Conservation (phyloP, 257 asterid genomes). For the Plantago elongata region DNA sequence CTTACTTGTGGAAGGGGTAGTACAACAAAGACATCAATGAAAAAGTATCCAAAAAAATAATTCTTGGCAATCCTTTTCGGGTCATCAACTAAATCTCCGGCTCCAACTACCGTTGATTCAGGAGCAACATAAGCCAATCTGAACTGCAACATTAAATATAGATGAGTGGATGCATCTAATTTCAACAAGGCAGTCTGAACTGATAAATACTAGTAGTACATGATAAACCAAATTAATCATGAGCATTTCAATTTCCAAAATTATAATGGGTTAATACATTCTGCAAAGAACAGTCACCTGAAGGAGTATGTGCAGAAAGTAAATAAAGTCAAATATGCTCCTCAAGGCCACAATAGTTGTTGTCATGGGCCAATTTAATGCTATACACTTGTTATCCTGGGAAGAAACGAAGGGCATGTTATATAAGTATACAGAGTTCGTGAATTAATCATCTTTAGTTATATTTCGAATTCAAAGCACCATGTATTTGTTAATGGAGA, state of each 20-base stretch:
- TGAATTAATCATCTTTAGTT: too few relatives aligned
- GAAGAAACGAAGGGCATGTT: constrained; percentile 8
- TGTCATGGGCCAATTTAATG: constrained; percentile 39
- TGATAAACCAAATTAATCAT: too few relatives aligned
- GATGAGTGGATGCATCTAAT: neutral
- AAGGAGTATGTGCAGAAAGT: constrained; percentile 51
- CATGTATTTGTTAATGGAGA: constrained; percentile 1
- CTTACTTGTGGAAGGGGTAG: constrained; percentile 84
- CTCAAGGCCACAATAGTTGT: constrained; percentile 45
- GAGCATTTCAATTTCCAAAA: too few relatives aligned
- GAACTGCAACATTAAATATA: constrained; percentile 55
- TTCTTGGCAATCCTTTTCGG: constrained; percentile 62
- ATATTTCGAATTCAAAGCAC: neutral
- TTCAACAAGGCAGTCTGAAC: too few relatives aligned
- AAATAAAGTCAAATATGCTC: constrained; percentile 51
- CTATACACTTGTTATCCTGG: constrained; percentile 49
- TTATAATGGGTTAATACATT: neutral
- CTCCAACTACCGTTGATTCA: constrained; percentile 68
- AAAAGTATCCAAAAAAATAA: constrained; percentile 54
- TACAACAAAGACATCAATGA: constrained; percentile 50
- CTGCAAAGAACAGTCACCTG: constrained; percentile 33
- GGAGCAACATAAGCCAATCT: constrained; percentile 83
- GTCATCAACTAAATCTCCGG: constrained; percentile 57
- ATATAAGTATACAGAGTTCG: neutral
- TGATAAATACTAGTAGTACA: too few relatives aligned